Percentiles rank a stretch among this genome's conserved stretches.
Conservation (phyloP, 2,329 filamentous ascomycete genomes). For the Setomelanomma holmii region DNA sequence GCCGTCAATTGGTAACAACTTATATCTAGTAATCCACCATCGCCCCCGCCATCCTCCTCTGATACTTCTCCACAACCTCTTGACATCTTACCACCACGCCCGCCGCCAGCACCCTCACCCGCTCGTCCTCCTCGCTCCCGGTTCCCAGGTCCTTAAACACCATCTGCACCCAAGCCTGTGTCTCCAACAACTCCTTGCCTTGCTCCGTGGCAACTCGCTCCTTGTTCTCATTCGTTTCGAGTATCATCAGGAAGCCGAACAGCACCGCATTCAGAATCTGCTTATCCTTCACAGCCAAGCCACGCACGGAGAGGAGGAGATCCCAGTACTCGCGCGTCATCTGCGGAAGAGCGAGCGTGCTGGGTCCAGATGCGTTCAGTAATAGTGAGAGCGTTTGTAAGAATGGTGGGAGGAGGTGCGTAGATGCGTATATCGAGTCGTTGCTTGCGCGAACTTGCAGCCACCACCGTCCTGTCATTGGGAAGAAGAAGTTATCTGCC, state of each 20-base stretch:
- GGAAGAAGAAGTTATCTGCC: slow-evolving; percentile 81
- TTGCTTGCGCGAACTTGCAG: slow-evolving; percentile 61
- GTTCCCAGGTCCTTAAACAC: slow-evolving; percentile 68
- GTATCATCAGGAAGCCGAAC: slow-evolving; percentile 77
- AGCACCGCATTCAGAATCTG: slow-evolving; percentile 76
- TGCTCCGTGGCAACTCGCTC: slow-evolving; percentile 75
- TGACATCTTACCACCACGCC: slow-evolving; percentile 78
- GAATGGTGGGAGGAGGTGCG: slow-evolving; percentile 78
- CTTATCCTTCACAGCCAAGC: slow-evolving; percentile 60
- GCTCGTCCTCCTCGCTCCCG: slow-evolving; percentile 72
- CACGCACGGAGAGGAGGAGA: slow-evolving; percentile 76
- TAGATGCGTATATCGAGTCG: slow-evolving; percentile 72
- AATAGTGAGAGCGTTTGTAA: slow-evolving; percentile 86
- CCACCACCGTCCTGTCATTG: slow-evolving; percentile 81
- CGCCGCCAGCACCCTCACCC: slow-evolving; percentile 79
- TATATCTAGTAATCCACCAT: slow-evolving; percentile 53
- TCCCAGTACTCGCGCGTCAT: slow-evolving; percentile 87
- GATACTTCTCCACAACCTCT: slow-evolving; percentile 83
- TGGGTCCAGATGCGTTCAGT: slow-evolving; percentile 81
- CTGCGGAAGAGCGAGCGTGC: slow-evolving; percentile 75
- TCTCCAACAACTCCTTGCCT: slow-evolving; percentile 81
- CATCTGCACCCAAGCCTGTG: slow-evolving; percentile 80
- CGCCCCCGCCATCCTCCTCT: slow-evolving; percentile 77
- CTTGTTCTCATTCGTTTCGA: slow-evolving; percentile 82
- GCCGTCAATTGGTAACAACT: background rate